Percentiles rank a stretch among this genome's conserved stretches.
phyloP scores from a whole-genome alignment of 148 eudicot genomes.

The Salicornia ramosissima region DNA sequence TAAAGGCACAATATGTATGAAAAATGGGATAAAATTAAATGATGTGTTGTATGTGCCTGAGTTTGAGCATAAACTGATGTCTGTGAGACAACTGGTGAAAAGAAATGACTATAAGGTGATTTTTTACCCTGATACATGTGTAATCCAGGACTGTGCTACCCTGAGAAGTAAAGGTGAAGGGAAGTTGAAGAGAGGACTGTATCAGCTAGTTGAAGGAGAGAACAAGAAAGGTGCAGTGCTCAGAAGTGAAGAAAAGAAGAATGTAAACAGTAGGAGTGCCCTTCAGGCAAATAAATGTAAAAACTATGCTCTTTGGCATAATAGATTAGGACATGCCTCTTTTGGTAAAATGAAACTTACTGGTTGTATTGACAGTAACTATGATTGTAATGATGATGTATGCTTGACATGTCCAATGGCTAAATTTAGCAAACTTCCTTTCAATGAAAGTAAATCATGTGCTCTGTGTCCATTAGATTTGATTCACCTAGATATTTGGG shows the following conservation, averaged over 20 bases:
- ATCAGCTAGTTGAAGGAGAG: not conserved
- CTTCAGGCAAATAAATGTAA: not conserved
- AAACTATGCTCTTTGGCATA: not conserved
- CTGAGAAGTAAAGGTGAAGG: not conserved
- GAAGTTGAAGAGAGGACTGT: not conserved
- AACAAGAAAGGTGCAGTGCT: not conserved
- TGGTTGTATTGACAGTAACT: not conserved
- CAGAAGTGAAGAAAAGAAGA: not conserved
- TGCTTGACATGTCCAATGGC: not conserved
- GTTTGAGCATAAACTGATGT: not conserved
- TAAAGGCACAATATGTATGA: not conserved
- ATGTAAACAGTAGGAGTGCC: not conserved
- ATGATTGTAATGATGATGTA: not conserved
- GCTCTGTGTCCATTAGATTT: not conserved
- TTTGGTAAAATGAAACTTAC: not conserved
- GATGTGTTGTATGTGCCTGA: not conserved
- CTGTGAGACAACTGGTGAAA: not conserved
- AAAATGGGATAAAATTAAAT: not conserved
- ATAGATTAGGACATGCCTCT: not conserved
- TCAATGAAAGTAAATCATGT: not conserved
- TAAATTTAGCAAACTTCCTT: not conserved
- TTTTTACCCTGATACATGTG: not conserved
- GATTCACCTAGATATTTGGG: not conserved
- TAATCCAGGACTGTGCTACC: not conserved
- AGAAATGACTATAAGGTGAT: not conserved